Conservation (phyloP, 345 rosid species). For the Salix exigua region DNA sequence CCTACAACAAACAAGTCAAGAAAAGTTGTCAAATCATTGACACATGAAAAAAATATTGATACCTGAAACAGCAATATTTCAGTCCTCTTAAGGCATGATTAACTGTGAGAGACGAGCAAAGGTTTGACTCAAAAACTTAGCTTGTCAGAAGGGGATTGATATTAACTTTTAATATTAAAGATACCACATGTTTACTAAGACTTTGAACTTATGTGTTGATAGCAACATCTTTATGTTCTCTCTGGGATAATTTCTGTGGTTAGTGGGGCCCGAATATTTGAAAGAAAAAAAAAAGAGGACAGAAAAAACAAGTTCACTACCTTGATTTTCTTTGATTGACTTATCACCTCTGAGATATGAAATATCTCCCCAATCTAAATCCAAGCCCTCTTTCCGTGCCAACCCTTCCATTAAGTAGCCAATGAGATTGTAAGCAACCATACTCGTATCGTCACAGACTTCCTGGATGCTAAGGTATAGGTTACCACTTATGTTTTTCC, state of each 20-base stretch:
- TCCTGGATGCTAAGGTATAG: constrained; percentile 71
- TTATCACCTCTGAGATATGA: constrained; percentile 49
- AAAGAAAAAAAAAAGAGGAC: neutral
- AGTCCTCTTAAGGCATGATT: neutral
- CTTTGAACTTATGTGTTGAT: too few species aligned
- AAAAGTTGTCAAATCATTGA: neutral
- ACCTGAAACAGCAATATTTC: neutral
- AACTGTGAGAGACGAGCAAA: neutral
- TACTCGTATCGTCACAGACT: constrained; percentile 60
- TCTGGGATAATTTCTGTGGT: neutral
- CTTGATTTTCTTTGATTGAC: constrained; percentile 40
- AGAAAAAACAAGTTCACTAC: constrained; percentile 22
- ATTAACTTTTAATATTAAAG: too few species aligned
- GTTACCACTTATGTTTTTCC: constrained; percentile 31
- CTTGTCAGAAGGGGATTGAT: neutral
- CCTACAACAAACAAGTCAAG: neutral
- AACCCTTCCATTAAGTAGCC: constrained; percentile 46
- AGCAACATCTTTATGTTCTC: too few species aligned
- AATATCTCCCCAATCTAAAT: constrained; percentile 29
- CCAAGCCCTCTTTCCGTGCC: constrained; percentile 32
- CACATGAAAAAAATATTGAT: too few species aligned
- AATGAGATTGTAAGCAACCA: constrained; percentile 63
- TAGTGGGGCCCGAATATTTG: neutral
- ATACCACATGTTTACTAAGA: too few species aligned
- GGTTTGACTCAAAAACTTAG: neutral